Evolutionary conservation across 2,329 filamentous ascomycete species (phyloP), one percentile per base, ranked within the genome.

Genomic region (Magnaporthiopsis rhizophila): DNA sequence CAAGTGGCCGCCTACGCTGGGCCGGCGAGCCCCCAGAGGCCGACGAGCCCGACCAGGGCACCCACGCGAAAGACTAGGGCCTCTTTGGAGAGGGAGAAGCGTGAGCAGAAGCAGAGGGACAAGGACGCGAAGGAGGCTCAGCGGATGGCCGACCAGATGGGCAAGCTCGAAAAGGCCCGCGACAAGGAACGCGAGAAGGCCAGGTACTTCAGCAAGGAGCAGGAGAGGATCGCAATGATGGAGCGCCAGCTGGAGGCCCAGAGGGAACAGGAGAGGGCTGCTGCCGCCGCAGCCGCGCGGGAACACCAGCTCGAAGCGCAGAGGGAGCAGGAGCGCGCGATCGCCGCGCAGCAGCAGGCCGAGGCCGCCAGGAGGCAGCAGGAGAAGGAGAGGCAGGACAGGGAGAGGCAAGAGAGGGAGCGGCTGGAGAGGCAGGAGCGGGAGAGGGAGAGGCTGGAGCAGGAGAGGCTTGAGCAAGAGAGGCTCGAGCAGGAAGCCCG

Each of bases 121-220:
- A 82, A 79, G 67, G 81, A 84, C 58, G 74, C 77, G 8, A 89
- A 86, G 71, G 87, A 90, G 68, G 81, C 85, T 59, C 83, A 84
- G 68, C 82, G 81, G 30, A 79, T 85, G 68, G 83, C 81, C 21
- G 86, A 87, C 62, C 84, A 87, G 69, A 80, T 84, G 71, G 79
- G 79, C 28, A 88, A 86, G 71, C 78, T 90, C 3, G 86, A 89
- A 68, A 89, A 87, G 70, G 85, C 83, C 58, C 84, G 89, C n/a
- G 84, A 87, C 69, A 88, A 89, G 74, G 88, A 91, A 71, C 81
- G 88, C 7, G 85, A 89, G 68, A 90, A 89, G 72, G 89, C 85
- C 8, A 79, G 80, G 21, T 76, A 83, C 3, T 85, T 84, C 67
- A 85, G 79, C 71, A 77, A 84, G 68, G 83, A 87, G 67, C 82